Evolutionary conservation across 139 green algal genomes (phyloP).

Genomic region (Pseudopediastrum boryanum): DNA sequence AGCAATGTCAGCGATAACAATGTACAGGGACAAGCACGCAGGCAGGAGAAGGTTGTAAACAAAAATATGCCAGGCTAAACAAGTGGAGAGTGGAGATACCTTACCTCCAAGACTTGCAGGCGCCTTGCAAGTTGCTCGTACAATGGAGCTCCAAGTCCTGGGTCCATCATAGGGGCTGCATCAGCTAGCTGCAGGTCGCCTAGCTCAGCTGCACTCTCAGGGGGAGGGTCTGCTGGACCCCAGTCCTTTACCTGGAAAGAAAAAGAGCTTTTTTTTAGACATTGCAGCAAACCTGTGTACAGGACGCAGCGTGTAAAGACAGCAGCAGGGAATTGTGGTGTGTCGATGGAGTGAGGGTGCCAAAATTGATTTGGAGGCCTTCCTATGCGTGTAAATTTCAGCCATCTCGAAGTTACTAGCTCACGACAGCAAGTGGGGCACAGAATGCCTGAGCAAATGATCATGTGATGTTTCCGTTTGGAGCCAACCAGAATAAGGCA

Average conservation of each 20-base stretch:
- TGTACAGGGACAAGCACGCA: background rate
- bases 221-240: too few relatives aligned
- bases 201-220: slow-evolving; percentile 15
- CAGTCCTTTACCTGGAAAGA: slow-evolving; percentile 26
- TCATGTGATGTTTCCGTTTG: background rate
- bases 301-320: background rate
- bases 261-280: background rate
- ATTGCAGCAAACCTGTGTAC: background rate
- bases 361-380: background rate
- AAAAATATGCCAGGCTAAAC: background rate
- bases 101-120: slow-evolving; percentile 23
- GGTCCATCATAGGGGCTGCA: background rate
- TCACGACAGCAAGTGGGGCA: background rate
- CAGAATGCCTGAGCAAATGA: background rate
- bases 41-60: background rate
- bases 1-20: background rate
- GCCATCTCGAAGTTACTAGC: background rate
- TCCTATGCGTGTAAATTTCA: background rate
- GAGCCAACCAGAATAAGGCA: background rate
- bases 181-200: slow-evolving; percentile 29
- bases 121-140: slow-evolving; percentile 19
- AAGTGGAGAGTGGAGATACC: background rate
- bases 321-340: background rate
- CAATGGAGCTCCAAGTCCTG: background rate
- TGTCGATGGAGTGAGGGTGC: background rate